Conservation (phyloP, 1,284 basidiomycete genomes). For the Rhodotorula sp. region DNA sequence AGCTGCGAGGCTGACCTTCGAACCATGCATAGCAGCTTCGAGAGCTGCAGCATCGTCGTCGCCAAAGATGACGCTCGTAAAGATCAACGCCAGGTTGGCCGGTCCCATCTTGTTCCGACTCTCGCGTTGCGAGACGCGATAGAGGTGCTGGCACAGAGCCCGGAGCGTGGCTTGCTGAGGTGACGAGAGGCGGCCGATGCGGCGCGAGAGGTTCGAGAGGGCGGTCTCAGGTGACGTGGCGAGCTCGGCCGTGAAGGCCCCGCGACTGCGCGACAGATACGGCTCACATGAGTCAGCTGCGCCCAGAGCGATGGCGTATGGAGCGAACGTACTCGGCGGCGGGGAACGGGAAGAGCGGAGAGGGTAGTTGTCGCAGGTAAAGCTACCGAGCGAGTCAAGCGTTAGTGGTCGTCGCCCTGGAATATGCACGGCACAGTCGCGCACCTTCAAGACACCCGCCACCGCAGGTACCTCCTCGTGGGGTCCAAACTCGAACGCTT, state of each 20-base stretch:
- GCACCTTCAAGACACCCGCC: conserved; percentile 75
- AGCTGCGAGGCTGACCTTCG: conserved; percentile 52
- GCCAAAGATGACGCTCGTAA: conserved; percentile 53
- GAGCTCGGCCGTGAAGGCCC: conserved; percentile 16
- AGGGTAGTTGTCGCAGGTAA: conserved; percentile 86
- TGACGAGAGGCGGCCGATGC: conserved; percentile 69
- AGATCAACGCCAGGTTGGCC: conserved; percentile 54
- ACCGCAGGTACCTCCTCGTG: conserved; percentile 83
- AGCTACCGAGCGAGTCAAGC: conserved; percentile 53
- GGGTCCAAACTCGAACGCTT: conserved; percentile 71
- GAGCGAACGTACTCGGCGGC: conserved; percentile 59
- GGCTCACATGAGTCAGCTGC: too few relatives aligned
- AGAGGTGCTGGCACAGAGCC: conserved; percentile 82
- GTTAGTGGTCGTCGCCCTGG: background rate
- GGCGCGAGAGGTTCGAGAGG: conserved; percentile 69
- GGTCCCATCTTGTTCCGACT: conserved; percentile 92
- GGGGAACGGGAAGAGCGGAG: conserved; percentile 84
- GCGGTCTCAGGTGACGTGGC: conserved; percentile 68
- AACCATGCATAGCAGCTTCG: conserved; percentile 67
- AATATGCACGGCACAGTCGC: conserved; percentile 51
- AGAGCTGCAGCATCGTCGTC: conserved; percentile 79
- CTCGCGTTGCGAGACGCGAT: conserved; percentile 66
- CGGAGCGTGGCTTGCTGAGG: conserved; percentile 88
- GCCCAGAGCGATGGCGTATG: fast-evolving
- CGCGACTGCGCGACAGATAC: background rate